These are phyloP conservation scores for Coprinellus micaceus DNA, from an alignment of 768 basidiomycete species.

Conservation along the genomic window DNA sequence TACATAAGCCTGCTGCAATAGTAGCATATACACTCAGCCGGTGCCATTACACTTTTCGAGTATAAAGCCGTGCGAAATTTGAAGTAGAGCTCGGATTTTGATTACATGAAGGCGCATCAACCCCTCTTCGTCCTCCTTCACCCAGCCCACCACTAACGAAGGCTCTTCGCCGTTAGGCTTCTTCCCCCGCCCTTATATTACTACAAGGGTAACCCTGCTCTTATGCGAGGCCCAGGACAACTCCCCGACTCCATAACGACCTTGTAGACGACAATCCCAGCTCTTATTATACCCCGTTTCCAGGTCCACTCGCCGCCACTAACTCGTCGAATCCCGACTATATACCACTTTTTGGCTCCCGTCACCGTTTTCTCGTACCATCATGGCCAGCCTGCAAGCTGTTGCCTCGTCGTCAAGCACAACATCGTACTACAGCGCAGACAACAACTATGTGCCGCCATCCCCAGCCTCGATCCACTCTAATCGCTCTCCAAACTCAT, in stretches of 20 bases:
- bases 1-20: neutral
- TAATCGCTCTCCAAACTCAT: slow-evolving; percentile 26
- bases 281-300: neutral
- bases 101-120: too few species aligned
- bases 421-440: slow-evolving; percentile 30
- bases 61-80: too few species aligned
- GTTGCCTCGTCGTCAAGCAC: slow-evolving; percentile 33
- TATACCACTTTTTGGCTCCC: too few species aligned
- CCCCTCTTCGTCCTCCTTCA: too few species aligned
- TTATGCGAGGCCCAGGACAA: neutral
- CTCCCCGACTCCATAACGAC: neutral
- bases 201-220: neutral
- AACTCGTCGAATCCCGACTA: neutral
- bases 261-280: too few species aligned
- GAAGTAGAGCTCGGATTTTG: too few species aligned
- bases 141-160: neutral
- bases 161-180: neutral
- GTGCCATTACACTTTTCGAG: too few species aligned
- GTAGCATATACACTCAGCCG: too few species aligned
- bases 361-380: neutral
- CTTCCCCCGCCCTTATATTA: neutral
- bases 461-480: slow-evolving; percentile 35
- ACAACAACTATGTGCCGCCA: slow-evolving; percentile 28
- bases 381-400: slow-evolving; percentile 18
- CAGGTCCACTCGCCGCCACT: neutral